These are phyloP conservation scores for Volvariella volvacea DNA, from an alignment of 1,284 basidiomycete genomes.

Conservation along the genomic window DNA sequence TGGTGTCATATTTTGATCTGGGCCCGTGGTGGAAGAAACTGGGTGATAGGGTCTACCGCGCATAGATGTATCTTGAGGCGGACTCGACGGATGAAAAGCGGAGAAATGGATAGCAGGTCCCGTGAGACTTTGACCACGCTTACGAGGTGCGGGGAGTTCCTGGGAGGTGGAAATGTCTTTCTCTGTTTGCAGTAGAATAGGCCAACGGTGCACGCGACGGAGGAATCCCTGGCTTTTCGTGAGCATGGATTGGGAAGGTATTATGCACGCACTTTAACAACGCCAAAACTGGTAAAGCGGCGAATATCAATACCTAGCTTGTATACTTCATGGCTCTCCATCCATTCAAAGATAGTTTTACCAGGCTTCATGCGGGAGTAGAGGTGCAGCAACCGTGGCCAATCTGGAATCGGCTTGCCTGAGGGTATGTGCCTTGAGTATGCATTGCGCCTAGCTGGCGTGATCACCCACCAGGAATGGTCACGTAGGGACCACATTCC, in stretches of 20 bases:
- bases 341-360: constrained; percentile 85
- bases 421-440: constrained; percentile 1
- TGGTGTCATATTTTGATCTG: constrained; percentile 15
- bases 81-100: constrained; percentile 24
- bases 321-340: constrained; percentile 70
- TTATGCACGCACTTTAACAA: constrained; percentile 75
- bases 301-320: constrained; percentile 82
- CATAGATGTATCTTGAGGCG: constrained; percentile 1
- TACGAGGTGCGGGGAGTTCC: constrained; percentile 17
- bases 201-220: constrained; percentile 89
- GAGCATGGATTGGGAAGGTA: not conserved
- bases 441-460: too few species aligned
- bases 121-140: constrained; percentile 36
- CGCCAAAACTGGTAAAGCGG: constrained; percentile 94
- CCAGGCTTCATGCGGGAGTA: constrained; percentile 87
- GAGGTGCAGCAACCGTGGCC: constrained; percentile 79
- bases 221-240: constrained; percentile 68
- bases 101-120: constrained; percentile 15
- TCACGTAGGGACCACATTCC: constrained; percentile 90
- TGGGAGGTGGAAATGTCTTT: constrained; percentile 7
- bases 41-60: not conserved
- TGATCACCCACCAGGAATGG: constrained; percentile 60
- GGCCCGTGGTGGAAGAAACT: constrained; percentile 14
- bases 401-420: constrained; percentile 60
- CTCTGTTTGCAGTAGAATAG: constrained; percentile 54